Conservation (phyloP, 306 rosid genomes). For the Macrotyloma uniflorum region DNA sequence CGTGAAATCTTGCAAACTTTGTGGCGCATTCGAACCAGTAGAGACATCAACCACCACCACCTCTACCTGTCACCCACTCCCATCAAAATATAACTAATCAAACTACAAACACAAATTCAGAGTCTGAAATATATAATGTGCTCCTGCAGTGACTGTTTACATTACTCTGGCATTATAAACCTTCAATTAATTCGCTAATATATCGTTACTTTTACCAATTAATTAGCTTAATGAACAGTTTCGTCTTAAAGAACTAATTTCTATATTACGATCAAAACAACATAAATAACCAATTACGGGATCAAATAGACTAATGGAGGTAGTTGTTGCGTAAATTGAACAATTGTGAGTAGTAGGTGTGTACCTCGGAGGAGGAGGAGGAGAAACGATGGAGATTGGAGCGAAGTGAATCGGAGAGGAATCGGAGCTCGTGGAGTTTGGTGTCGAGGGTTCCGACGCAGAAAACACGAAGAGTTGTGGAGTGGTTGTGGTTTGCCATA, state of each 20-base stretch:
- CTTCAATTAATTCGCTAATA: neutral
- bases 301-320: neutral
- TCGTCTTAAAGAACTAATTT: neutral
- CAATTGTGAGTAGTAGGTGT: neutral
- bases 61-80: conserved; percentile 54
- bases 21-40: conserved; percentile 45
- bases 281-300: neutral
- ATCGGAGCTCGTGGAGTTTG: conserved; percentile 80
- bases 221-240: neutral
- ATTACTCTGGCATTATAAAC: neutral
- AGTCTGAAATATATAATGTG: neutral
- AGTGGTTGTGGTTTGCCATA: conserved; percentile 32
- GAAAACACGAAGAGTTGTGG: conserved; percentile 54
- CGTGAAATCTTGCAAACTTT: conserved; percentile 46
- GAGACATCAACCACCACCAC: conserved; percentile 76
- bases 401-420: conserved; percentile 66
- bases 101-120: neutral
- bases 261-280: neutral
- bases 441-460: conserved; percentile 87
- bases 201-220: neutral
- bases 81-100: neutral
- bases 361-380: conserved; percentile 54
- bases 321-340: neutral
- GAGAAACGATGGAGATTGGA: conserved; percentile 63
- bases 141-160: neutral